phyloP scores from a whole-genome alignment of 768 basidiomycete species.

The Leccinum imitatum region DNA sequence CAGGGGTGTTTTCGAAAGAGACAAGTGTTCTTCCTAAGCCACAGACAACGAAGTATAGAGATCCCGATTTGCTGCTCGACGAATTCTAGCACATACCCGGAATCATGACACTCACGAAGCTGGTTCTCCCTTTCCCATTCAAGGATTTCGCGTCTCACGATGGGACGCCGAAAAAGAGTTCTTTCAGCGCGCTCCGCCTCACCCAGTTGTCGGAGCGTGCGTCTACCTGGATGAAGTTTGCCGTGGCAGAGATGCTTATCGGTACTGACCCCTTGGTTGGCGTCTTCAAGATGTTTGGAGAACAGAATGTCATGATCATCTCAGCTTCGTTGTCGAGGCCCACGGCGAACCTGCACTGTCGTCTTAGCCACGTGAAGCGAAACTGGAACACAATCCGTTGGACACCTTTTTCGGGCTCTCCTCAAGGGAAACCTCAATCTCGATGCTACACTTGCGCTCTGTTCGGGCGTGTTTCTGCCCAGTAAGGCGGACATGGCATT shows the following conservation, averaged over 20 bases:
- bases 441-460: slow-evolving; percentile 74
- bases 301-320: slow-evolving; percentile 65
- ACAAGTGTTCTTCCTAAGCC: no score
- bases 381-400: slow-evolving; percentile 57
- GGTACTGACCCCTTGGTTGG: slow-evolving; percentile 50
- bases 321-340: slow-evolving; percentile 58
- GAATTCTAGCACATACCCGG: slow-evolving; percentile 85
- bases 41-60: no score
- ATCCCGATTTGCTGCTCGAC: slow-evolving; percentile 63
- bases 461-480: slow-evolving; percentile 79
- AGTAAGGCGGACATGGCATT: slow-evolving; percentile 76
- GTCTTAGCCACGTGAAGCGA: slow-evolving; percentile 14
- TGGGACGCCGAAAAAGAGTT: background rate
- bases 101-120: slow-evolving; percentile 86
- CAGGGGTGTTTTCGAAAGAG: no score
- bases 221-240: slow-evolving; percentile 81
- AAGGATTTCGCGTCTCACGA: slow-evolving; percentile 4
- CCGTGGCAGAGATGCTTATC: slow-evolving; percentile 68
- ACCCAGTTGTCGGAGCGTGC: slow-evolving; percentile 89
- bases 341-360: slow-evolving; percentile 12
- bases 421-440: slow-evolving; percentile 47
- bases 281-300: slow-evolving; percentile 76
- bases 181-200: slow-evolving; percentile 77
- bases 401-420: slow-evolving; percentile 71
- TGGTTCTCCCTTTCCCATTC: slow-evolving; percentile 52